phyloP scores from a whole-genome alignment of 2,329 filamentous ascomycete species.

The Torrubiellomyces zombiae region DNA sequence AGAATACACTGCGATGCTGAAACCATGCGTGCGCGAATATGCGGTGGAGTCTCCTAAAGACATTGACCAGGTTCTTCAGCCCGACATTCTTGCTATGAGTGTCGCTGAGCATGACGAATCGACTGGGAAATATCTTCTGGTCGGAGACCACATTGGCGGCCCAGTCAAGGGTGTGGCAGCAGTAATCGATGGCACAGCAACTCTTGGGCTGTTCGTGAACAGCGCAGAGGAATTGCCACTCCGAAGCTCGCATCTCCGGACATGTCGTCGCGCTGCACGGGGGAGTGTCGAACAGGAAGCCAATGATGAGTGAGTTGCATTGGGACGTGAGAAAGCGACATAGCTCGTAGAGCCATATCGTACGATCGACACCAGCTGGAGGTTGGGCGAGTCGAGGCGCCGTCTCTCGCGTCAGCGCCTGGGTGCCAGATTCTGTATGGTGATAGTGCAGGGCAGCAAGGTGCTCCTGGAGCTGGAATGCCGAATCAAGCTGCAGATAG shows the following conservation, averaged over 20 bases:
- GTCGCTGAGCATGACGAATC: slow-evolving; percentile 44
- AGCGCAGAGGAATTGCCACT: slow-evolving; percentile 98
- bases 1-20: slow-evolving; percentile 88
- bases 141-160: slow-evolving; percentile 88
- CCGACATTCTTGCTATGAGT: slow-evolving; percentile 45
- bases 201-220: slow-evolving; percentile 93
- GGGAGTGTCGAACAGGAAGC: slow-evolving; percentile 79
- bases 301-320: slow-evolving; percentile 81
- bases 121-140: slow-evolving; percentile 85
- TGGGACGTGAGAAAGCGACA: slow-evolving; percentile 91
- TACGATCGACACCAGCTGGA: slow-evolving; percentile 66
- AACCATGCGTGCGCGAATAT: slow-evolving; percentile 99
- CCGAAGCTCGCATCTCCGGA: slow-evolving; percentile 93
- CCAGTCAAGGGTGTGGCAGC: slow-evolving; percentile 97
- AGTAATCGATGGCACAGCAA: slow-evolving; percentile 97
- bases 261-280: slow-evolving; percentile 81
- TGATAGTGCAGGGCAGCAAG: slow-evolving; percentile 81
- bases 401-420: slow-evolving; percentile 58
- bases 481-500: slow-evolving; percentile 64
- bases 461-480: slow-evolving; percentile 94
- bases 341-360: slow-evolving; percentile 93
- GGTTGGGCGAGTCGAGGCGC: slow-evolving; percentile 63
- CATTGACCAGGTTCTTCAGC: slow-evolving; percentile 77
- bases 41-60: slow-evolving; percentile 83
- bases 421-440: slow-evolving; percentile 50